Evolutionary conservation across 2,329 filamentous ascomycete genomes (phyloP).

Genomic region (Cryphonectria naterciae): DNA sequence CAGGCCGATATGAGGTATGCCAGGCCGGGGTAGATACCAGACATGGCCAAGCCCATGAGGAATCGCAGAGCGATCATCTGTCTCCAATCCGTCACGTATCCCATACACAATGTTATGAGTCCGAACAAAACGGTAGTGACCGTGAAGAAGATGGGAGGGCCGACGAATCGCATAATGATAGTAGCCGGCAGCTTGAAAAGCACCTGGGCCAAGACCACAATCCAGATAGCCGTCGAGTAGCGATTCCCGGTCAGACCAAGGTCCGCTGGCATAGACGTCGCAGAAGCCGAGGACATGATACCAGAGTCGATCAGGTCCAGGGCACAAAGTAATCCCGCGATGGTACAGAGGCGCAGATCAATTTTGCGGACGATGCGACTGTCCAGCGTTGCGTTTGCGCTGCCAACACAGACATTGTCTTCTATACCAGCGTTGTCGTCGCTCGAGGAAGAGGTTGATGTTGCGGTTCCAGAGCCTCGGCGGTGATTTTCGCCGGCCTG

Average conservation of each 20-base stretch:
- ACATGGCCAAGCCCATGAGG: conserved; percentile 67
- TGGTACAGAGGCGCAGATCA: conserved; percentile 70
- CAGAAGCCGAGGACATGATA: conserved; percentile 70
- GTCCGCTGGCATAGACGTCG: conserved; percentile 69
- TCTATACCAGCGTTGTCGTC: conserved; percentile 9
- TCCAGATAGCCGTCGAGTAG: conserved; percentile 73
- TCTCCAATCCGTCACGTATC: conserved; percentile 68
- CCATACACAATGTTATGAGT: conserved; percentile 68
- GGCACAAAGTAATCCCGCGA: conserved; percentile 71
- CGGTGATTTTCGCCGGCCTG: conserved; percentile 2
- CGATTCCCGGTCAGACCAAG: conserved; percentile 66
- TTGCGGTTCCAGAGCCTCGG: not conserved
- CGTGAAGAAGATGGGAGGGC: conserved; percentile 66
- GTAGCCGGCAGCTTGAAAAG: conserved; percentile 71
- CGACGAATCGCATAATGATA: conserved; percentile 66
- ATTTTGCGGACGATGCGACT: conserved; percentile 62
- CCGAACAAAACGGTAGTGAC: conserved; percentile 64
- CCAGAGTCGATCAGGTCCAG: conserved; percentile 72
- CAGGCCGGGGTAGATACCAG: conserved; percentile 55
- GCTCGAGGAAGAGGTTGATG: not conserved
- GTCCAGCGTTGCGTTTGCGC: conserved; percentile 39
- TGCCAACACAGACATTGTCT: conserved; percentile 24
- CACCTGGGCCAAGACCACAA: conserved; percentile 71
- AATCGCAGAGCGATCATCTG: conserved; percentile 72
- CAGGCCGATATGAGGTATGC: conserved; percentile 59